Base-by-base conservation (phyloP, 1,284 basidiomycete genomes). In the Ceraceosorus guamensis region DNA sequence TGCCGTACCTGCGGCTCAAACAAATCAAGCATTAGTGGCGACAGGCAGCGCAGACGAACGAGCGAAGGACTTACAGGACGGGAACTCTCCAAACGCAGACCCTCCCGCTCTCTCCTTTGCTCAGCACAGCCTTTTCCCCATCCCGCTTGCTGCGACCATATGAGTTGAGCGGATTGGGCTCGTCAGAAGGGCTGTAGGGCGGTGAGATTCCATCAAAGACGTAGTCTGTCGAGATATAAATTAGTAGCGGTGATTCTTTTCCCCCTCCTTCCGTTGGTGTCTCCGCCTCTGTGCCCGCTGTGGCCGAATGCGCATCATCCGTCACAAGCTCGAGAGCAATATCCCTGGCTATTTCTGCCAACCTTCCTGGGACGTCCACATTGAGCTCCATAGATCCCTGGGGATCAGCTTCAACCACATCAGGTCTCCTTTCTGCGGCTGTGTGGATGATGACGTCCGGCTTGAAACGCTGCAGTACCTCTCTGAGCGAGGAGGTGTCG, bases 401-500 rank as follows among this genome's bases (percentile, higher is more conserved):
- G 5, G 80, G 80, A 61, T 81, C 76, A 7, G 62, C 66, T 33
- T 66, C 65, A 34, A 76, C 68, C 6, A 70, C 67, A 39, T 76
- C 75, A 2, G 76, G 71, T 18, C 80, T 64, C 24, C 80, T 65
- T 64, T 81, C 80, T 2, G 80, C 80, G 2, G 80, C 80, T 57
- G 78, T 78, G 63, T 81, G 80, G 32, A 81, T 72, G 37, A 81
- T 76, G 45, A 75, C 78, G 52, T 80, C 76, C 0, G 79, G 77
- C 46, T 72, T 56, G 53, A 76, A 65, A 5, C 62, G 50, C 5
- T 56, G 52, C 53, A 81, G 75, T 63, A 78, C 79, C 2, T 67
- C 63, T 4, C 76, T 66, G 14, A 80, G 75, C 5, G 77, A 77
- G 3, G 57, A 57, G 5, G 61, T 34, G 59, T 81, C 78, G 41